phyloP scores from a whole-genome alignment of 441 rosid species.

The Viola pubescens region DNA sequence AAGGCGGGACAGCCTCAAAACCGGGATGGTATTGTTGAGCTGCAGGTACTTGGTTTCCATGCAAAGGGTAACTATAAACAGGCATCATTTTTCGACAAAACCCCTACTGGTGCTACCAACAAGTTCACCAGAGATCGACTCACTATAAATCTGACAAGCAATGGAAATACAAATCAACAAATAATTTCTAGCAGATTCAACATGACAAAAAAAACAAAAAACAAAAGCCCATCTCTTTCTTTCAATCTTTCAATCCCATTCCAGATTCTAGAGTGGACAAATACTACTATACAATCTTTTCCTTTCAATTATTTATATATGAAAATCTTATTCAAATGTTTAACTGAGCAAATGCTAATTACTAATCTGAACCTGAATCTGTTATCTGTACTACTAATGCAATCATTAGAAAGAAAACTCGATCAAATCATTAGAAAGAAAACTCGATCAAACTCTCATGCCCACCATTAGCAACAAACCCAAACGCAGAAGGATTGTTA shows the following conservation, averaged over 20 bases:
- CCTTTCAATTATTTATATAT: too few relatives aligned
- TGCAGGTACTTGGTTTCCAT: conserved; percentile 25
- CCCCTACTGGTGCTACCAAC: background rate
- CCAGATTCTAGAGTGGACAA: background rate
- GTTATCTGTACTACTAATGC: too few relatives aligned
- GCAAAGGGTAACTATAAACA: conserved; percentile 23
- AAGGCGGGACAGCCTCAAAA: conserved; percentile 23
- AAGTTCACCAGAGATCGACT: background rate
- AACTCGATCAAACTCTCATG: background rate
- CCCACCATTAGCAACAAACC: background rate
- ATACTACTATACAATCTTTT: too few relatives aligned
- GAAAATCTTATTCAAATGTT: too few relatives aligned
- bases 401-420: too few relatives aligned
- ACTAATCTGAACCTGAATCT: too few relatives aligned
- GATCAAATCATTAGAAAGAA: too few relatives aligned
- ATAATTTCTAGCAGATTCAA: background rate
- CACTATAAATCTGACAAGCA: background rate
- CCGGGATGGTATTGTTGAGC: conserved; percentile 20
- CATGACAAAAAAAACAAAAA: background rate
- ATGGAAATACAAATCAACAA: background rate
- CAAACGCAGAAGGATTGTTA: background rate
- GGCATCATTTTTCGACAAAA: conserved; percentile 36
- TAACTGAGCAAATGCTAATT: too few relatives aligned
- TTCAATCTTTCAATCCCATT: background rate
- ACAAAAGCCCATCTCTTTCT: background rate